Base-by-base conservation (phyloP, 768 basidiomycete species). In the Suillus paluster region DNA sequence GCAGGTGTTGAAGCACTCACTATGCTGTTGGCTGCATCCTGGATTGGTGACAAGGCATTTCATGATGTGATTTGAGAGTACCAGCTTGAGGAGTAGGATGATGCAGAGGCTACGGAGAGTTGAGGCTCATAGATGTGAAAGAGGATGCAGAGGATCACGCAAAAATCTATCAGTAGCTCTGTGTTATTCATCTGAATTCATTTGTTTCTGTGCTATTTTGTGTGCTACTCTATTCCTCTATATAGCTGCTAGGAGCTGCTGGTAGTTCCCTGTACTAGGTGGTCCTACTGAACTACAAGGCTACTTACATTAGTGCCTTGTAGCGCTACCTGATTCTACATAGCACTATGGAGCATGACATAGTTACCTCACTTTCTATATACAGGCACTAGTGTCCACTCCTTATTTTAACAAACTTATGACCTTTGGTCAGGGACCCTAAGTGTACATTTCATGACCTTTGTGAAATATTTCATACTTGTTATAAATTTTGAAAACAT, bases 51-150 rank as follows among this genome's bases (percentile, higher is more conserved):
- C 4, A 2, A 2, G 1, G 45, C 23, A 5, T 46, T 46, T 23
- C 12, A 46, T 6, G 21, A 46, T 6, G 5, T 21, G 14, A 46
- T 46, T 7, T 21, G 23, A 46, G 45, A 46, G 45, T 46, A 46
- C 45, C 45, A 46, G 45, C 45, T 58, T 46, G 57, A 58, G 57
- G 30, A 34, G 44, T 45, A 58, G 57, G 45, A 44, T 21, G 44
- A 15, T 15, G 45, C 7, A 9, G 57, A 38, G 57, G 6, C 50
- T 52, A 50, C n/a, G n/a, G n/a, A n/a, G n/a, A n/a, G n/a, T n/a
- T n/a, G n/a, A n/a, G n/a, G n/a, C n/a, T n/a, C n/a, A n/a, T n/a
- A n/a, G n/a, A n/a, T n/a, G n/a, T n/a, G n/a, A n/a, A n/a, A n/a
- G n/a, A n/a, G n/a, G n/a, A n/a, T n/a, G n/a, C n/a, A n/a, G n/a